Evolutionary conservation across 768 basidiomycete species (phyloP), one percentile per base, ranked within the genome.

Genomic region (Tylopilus subfusipes): DNA sequence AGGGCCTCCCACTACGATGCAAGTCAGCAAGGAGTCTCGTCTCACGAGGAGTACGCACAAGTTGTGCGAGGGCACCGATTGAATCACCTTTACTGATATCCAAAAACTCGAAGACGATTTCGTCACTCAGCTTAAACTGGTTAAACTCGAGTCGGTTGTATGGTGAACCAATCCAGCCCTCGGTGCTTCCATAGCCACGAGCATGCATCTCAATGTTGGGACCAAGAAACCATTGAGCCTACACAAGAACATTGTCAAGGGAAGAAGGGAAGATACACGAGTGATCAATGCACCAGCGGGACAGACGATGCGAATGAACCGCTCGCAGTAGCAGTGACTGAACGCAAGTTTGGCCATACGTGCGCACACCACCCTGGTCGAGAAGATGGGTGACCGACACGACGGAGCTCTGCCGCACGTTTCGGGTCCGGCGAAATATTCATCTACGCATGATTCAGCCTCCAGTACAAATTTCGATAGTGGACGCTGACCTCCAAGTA

Each of bases 1-100:
- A 58, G 40, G 8, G 54, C 50, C 14, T 57, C 57, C 63, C 58
- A 64, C 65, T 66, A 25, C 19, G 1, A 53, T 50, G 1, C 24
- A 19, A 7, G 12, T 65, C 52, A 48, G 50, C 10, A 25, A 40
- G 24, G 18, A 13, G 8, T n/a, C 12, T 34, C 16, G 8, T 24
- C 19, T 22, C 16, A 24, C 24, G 18, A 21, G 22, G 36, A 36
- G 8, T 6, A 52, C 45, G 11, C 42, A 59, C 50, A 5, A 56
- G 21, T 30, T 51, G 45, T 14, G 42, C 30, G 12, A 63, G 27
- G 7, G 21, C 40, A 47, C 6, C 5, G 12, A 43, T 47, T 1
- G 47, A 53, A n/a, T 42, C 42, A 18, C 34, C 11, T 45, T 52
- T 30, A 18, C 19, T 27, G 33, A 58, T 34, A 31, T 64, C 60